Conservation (phyloP, 331 rosid genomes). For the Dryas integrifolia region DNA sequence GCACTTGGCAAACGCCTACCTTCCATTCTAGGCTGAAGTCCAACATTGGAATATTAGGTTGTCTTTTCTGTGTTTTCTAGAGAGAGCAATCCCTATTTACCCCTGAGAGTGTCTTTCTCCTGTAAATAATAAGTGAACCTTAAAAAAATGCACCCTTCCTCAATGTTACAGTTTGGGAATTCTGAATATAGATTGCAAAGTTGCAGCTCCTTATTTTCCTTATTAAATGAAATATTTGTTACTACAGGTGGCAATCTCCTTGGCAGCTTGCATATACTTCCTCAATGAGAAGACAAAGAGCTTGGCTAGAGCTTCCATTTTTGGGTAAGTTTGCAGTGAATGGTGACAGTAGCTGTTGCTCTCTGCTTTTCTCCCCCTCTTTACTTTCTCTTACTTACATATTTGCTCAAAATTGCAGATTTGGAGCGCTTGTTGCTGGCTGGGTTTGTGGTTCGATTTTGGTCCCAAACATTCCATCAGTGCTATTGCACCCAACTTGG, state of each 20-base stretch:
- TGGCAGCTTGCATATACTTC: conserved; percentile 95
- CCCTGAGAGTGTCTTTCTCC: not conserved
- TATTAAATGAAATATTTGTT: conserved; percentile 23
- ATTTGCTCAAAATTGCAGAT: conserved; percentile 41
- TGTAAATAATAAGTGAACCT: not conserved
- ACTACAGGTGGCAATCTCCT: conserved; percentile 83
- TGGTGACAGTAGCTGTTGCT: conserved; percentile 14
- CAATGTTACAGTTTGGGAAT: not conserved
- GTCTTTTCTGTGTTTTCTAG: not conserved
- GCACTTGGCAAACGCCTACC: not conserved
- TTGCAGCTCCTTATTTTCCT: not conserved
- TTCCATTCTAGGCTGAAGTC: not conserved
- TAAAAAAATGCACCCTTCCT: not conserved
- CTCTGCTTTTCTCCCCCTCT: not conserved
- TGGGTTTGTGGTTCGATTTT: conserved; percentile 84
- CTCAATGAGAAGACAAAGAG: conserved; percentile 93
- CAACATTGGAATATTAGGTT: not conserved
- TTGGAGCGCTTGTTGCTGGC: conserved; percentile 83
- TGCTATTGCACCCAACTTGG: conserved; percentile 82
- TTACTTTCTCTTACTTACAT: conserved; percentile 3
- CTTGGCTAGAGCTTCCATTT: conserved; percentile 67
- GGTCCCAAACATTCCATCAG: conserved; percentile 73
- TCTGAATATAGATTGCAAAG: not conserved
- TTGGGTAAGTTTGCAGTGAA: conserved; percentile 53
- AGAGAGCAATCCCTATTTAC: too few relatives aligned